Evolutionary conservation across 192 early-diverging fungal species (phyloP).

Genomic region (Backusella luteola): DNA sequence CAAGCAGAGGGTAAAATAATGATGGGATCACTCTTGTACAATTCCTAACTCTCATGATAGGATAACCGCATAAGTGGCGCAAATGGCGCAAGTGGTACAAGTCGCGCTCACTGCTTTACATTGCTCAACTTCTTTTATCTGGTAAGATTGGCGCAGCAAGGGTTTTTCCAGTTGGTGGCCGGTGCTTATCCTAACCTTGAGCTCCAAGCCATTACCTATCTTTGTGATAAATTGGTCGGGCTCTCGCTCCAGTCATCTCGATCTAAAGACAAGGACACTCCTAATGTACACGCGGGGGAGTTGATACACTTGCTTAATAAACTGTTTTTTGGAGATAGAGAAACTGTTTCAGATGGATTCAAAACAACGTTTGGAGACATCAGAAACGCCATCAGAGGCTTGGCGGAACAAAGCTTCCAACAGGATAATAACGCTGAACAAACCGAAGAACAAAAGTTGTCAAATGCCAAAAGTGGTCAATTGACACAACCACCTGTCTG

Average conservation of each 20-base stretch:
- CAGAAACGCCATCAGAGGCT: neutral
- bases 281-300: neutral
- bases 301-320: neutral
- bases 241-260: neutral
- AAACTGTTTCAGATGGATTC: neutral
- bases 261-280: neutral
- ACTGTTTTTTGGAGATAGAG: neutral
- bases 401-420: neutral
- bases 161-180: neutral
- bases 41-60: too few relatives aligned
- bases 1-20: neutral
- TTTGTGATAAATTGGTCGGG: constrained; percentile 13
- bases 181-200: constrained; percentile 3
- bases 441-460: neutral
- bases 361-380: constrained; percentile 13
- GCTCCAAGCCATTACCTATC: constrained; percentile 2
- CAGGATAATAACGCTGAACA: neutral
- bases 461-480: neutral
- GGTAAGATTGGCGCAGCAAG: constrained; percentile 15
- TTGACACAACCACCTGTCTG: constrained; percentile 12
- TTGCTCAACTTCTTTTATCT: constrained; percentile 15
- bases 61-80: too few relatives aligned
- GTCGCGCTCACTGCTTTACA: too few relatives aligned
- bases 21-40: too few relatives aligned
- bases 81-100: too few relatives aligned